phyloP scores from a whole-genome alignment of 768 basidiomycete genomes.

The Infundibulicybe gibba region DNA sequence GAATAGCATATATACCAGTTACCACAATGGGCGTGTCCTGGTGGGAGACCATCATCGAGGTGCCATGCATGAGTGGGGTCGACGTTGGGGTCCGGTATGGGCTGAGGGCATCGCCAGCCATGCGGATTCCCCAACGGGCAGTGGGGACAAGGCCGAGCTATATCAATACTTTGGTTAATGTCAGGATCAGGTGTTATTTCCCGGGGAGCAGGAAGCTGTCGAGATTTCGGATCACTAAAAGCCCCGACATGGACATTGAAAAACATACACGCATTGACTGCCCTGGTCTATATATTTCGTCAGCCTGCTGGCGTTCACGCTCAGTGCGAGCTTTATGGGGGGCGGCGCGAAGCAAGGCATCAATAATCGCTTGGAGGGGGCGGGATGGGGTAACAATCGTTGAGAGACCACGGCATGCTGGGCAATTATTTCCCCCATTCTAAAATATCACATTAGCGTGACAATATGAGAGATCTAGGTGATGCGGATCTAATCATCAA shows the following conservation, averaged over 20 bases:
- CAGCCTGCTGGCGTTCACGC: constrained; percentile 76
- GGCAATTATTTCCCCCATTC: constrained; percentile 86
- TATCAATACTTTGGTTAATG: constrained; percentile 59
- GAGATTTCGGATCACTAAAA: constrained; percentile 1
- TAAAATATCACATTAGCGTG: constrained; percentile 25
- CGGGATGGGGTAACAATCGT: constrained; percentile 71
- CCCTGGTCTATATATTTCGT: constrained; percentile 70
- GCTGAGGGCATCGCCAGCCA: constrained; percentile 81
- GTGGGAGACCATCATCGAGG: constrained; percentile 72
- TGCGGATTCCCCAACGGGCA: constrained; percentile 66
- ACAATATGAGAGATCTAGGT: background rate
- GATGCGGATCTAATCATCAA: background rate
- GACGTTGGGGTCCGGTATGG: constrained; percentile 65
- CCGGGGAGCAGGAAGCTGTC: constrained; percentile 70
- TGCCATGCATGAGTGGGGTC: constrained; percentile 76
- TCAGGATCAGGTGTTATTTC: constrained; percentile 77
- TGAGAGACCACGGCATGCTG: constrained; percentile 72
- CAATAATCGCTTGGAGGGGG: constrained; percentile 67
- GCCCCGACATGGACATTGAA: constrained; percentile 2
- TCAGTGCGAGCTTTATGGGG: constrained; percentile 66
- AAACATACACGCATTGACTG: constrained; percentile 53
- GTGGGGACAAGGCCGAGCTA: constrained; percentile 77
- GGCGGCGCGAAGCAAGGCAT: constrained; percentile 65
- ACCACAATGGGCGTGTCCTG: constrained; percentile 78
- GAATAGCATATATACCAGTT: constrained; percentile 51